Base-by-base conservation (phyloP, 1,284 basidiomycete species). In the Pseudozyma thailandica region DNA sequence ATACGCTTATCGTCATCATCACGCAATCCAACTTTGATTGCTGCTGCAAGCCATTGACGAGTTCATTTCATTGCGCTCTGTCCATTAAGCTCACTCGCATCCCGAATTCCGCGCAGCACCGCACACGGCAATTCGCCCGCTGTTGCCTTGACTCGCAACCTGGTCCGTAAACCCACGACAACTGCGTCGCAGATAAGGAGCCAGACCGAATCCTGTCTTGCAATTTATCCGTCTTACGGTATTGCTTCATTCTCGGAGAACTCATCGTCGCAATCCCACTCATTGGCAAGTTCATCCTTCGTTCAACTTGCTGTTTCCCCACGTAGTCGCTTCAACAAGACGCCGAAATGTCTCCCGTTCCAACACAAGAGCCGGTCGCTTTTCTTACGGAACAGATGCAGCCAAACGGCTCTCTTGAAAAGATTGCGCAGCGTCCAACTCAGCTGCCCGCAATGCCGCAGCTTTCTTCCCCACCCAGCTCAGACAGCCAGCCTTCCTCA, bases 261-360 rank as follows among this genome's bases (percentile, higher is more conserved):
- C 31, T 16, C n/a, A 13, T 33, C 31, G 31, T 33, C 31, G n/a
- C n/a, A 33, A 33, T 13, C 31, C 31, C 31, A 33, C 31, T 33
- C n/a, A 10, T 33, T 33, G 31, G 31, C 31, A n/a, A n/a, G n/a
- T n/a, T 21, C 39, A 23, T 27, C 42, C 7, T 10, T 27, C 42
- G 28, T 12, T 26, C 8, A 26, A 18, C 7, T 28, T n/a, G 12
- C 26, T 27, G 15, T 6, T 18, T 10, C 18, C 16, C 23, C 21
- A 25, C 46, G 21, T 6, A 37, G 7, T 25, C 38, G 37, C 37
- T 23, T 15, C 21, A 28, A 33, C n/a, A 10, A 33, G 31, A 10
- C 15, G 39, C 18, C 15, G 27, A 16, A 30, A 65, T 65, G 56
- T 65, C 51, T 26, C 48, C 51, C 10, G 48, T 51, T 33, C 23